Conservation (phyloP, 2,329 filamentous ascomycete genomes). For the Colletotrichum spaethianum region DNA sequence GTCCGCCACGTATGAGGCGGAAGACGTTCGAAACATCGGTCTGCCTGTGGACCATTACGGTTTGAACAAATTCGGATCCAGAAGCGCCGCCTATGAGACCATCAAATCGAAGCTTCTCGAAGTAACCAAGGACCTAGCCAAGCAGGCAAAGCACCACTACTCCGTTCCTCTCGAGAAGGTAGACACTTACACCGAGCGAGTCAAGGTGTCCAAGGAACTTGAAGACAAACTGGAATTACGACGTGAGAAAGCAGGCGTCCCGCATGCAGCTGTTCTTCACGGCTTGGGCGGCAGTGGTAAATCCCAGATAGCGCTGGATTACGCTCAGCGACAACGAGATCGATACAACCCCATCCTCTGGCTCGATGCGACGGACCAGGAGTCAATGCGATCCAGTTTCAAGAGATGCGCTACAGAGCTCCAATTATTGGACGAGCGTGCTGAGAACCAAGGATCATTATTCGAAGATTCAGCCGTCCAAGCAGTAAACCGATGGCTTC, state of each 20-base stretch:
- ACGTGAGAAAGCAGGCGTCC: neutral
- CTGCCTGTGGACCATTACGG: neutral
- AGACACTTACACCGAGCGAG: neutral
- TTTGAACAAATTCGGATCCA: neutral
- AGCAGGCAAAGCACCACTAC: neutral
- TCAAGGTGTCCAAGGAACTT: neutral
- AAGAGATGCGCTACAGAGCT: neutral
- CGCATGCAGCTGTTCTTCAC: neutral
- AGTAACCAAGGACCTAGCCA: neutral
- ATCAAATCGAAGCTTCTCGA: neutral
- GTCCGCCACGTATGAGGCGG: too few relatives aligned
- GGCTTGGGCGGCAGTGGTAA: neutral
- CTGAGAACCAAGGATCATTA: neutral
- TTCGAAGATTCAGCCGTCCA: neutral
- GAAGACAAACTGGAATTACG: neutral
- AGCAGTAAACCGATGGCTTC: neutral
- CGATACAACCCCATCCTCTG: neutral
- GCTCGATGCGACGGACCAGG: neutral
- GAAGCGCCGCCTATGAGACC: neutral
- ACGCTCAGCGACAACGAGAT: neutral
- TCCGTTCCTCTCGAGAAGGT: neutral
- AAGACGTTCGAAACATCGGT: neutral
- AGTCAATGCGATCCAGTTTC: neutral
- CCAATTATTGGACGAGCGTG: neutral
- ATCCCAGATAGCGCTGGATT: neutral